Conservation (phyloP, 345 rosid genomes). For the Aquilaria malaccensis region DNA sequence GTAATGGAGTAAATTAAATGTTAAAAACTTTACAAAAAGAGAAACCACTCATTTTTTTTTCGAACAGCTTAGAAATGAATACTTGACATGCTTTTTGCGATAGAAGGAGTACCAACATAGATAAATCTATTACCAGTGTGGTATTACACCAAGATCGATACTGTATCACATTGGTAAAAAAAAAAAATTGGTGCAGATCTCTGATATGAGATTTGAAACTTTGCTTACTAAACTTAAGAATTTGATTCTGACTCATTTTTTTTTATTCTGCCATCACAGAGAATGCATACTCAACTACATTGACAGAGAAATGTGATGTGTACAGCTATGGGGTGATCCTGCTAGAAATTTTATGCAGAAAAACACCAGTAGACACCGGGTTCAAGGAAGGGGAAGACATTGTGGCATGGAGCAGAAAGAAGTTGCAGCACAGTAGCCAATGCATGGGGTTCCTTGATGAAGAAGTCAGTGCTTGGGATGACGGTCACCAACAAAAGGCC, state of each 20-base stretch:
- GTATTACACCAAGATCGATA: no score
- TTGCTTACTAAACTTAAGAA: not conserved
- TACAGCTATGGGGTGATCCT: constrained; percentile 30
- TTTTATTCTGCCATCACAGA: constrained; percentile 18
- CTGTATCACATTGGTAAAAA: no score
- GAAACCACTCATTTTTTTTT: no score
- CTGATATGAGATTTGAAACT: not conserved
- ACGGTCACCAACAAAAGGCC: constrained; percentile 27
- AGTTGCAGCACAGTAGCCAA: constrained; percentile 20
- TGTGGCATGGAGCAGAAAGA: constrained; percentile 23
- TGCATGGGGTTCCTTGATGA: constrained; percentile 24
- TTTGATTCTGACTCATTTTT: not conserved
- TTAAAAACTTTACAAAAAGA: no score
- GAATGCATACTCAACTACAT: constrained; percentile 20
- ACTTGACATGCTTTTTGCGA: no score
- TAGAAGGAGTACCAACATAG: no score
- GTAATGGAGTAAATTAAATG: no score
- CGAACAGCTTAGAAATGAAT: no score
- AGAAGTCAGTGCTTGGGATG: constrained; percentile 25
- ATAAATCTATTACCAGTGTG: no score
- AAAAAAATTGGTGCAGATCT: no score
- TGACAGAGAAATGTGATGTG: constrained; percentile 32
- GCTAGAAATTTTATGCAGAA: constrained; percentile 27
- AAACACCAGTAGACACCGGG: constrained; percentile 29
- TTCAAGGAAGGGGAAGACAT: constrained; percentile 28